Base-by-base conservation (phyloP, 148 eudicot species). In the Rhododendron ovatum region DNA sequence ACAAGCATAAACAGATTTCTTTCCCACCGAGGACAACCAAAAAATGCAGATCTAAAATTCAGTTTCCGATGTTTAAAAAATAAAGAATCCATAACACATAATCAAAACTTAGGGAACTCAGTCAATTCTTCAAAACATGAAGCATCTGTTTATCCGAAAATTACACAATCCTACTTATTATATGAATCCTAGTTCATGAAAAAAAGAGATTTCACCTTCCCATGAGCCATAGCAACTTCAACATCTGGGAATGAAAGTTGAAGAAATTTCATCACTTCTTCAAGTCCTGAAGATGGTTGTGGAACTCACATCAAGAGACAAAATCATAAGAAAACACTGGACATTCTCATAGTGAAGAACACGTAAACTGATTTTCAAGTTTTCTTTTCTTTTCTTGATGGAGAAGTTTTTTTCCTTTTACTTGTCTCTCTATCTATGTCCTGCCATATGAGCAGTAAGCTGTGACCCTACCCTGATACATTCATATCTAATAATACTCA, bases 161-260 rank as follows among this genome's bases (percentile, higher is more conserved):
- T 37, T 18, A 61, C 15, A 24, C 33, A 35, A 59, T n/a, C 47
- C 28, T 33, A 57, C 43, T 82, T 81, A 35, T 12, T 35, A 2
- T n/a, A 69, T 6, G 41, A 59, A 20, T 15, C 45, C 47, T 48
- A 50, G 33, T 17, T 13, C 18, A 82, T 15, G 7, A 11, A 78
- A 55, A 63, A 43, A 63, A 84, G 41, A 41, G 24, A 63, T 24
- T 63, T 84, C 85, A 96, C 99, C 98, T 96, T 93, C 88, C 99
- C 99, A 87, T 96, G 99, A 85, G 99, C 99, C 86, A 95, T 88
- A 86, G 98, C 99, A 88, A 94, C 90, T 85, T 94, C 94, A 90
- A 93, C 91, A 87, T 92, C 89, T 83, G 98, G 95, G 87, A 93
- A 93, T 45, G 99, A 90, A 45, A 85, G 87, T 83, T 90, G 91